Conservation (phyloP, 2,329 filamentous ascomycete species). For the Podosphaera xanthii region DNA sequence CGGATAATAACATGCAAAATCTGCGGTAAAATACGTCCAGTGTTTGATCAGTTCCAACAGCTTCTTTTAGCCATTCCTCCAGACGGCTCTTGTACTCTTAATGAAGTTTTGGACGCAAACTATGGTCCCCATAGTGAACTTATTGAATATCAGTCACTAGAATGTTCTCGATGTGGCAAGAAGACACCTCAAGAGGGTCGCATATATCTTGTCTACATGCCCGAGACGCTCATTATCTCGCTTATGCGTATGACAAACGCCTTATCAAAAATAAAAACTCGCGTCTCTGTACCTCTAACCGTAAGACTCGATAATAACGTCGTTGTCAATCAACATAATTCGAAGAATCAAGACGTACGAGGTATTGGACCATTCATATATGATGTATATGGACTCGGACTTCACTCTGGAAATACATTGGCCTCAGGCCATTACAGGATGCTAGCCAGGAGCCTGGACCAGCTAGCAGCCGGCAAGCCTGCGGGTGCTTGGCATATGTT, state of each 20-base stretch:
- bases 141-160: neutral
- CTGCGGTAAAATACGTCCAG: neutral
- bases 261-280: neutral
- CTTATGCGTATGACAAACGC: conserved; percentile 2
- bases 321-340: conserved; percentile 18
- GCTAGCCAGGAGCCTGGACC: conserved; percentile 7
- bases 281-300: conserved; percentile 1
- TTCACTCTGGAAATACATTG: conserved; percentile 8
- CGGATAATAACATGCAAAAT: neutral
- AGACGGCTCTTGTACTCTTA: neutral
- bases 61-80: neutral
- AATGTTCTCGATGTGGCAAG: neutral
- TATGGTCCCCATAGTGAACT: conserved; percentile 1
- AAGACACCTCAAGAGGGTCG: neutral
- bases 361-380: conserved; percentile 43
- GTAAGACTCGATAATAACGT: conserved; percentile 21
- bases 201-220: conserved; percentile 2
- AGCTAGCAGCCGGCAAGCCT: neutral
- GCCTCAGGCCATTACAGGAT: conserved; percentile 11
- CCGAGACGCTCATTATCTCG: conserved; percentile 4
- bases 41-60: neutral
- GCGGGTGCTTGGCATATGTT: conserved; percentile 7
- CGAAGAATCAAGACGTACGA: conserved; percentile 13
- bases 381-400: conserved; percentile 64
- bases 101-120: neutral